Base-by-base conservation (phyloP, 495 filamentous ascomycete species). In the Neurospora tetraspora region DNA sequence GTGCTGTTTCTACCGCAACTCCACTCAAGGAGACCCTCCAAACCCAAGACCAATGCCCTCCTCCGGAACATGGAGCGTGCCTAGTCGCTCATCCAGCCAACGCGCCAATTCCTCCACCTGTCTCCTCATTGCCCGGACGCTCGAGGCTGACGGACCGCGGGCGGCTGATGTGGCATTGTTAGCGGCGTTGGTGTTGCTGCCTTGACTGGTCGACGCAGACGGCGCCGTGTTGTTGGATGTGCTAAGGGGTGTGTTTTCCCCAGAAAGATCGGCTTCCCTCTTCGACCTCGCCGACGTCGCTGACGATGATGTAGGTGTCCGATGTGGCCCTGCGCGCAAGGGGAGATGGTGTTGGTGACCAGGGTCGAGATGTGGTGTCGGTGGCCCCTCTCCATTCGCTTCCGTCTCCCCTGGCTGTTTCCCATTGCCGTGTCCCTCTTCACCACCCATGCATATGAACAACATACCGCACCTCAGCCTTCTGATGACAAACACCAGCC, bases 401-500 rank as follows among this genome's bases (percentile, higher is more conserved):
- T 40, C 65, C 31, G 20, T 68, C 36, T 10, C 39, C 42, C 39
- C 69, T 70, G 65, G 18, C 31, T 71, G 36, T 18, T 65, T 69
- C 61, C 23, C 20, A 9, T 23, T 71, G 10, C 70, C 47, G 3
- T 23, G n/a, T 18, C 43, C 59, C 3, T 73, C 71, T 18, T 71
- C 68, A n/a, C 83, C 83, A n/a, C 86, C 85, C 68, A 87, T 80
- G 74, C 84, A 86, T 68, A 88, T 81, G 73, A 88, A 86, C 43
- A 88, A 74, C 72, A 88, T 80, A 16, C 85, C 85, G 78, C 85
- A 86, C 6, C 75, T 74, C 69, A 88, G 78, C 0, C 77, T 77
- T 4, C 86, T 79, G 47, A 88, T 84, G 39, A 85, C 78, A 71
- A 88, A 82, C 10, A 86, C 80, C 23, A 82, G 69, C 45, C 79